Base-by-base conservation (phyloP, 345 rosid species). In the Eucalyptus caleyi region DNA sequence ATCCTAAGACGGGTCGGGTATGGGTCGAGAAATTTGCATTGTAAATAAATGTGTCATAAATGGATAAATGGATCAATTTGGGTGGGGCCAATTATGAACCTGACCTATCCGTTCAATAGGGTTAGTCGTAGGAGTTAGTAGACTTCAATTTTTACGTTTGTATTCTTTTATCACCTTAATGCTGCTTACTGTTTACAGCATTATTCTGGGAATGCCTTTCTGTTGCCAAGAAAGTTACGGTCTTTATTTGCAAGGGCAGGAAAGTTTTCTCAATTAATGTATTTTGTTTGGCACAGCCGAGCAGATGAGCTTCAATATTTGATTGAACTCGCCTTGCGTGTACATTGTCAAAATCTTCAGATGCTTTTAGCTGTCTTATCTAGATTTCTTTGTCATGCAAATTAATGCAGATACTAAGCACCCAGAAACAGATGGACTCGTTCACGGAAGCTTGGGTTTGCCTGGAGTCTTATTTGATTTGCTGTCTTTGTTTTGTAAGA, bases 1-100 rank as follows among this genome's bases (percentile, higher is more conserved):
- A 24, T 56, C 30, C 30, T 24, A 24, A 56, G 27, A 56, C 0
- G 6, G 62, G 62, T 56, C 0, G 1, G 56, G 56, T 53, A 53
- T 65, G 40, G 6, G 16, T 65, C 5, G 2, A 67, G 23, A n/a
- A 67, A 67, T 67, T 67, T 32, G 40, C 3, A 16, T 32, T 7
- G 11, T 9, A 16, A 67, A 67, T 67, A 67, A 67, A 67, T 67
- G 6, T 2, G 19, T 67, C 11, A 32, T 67, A 13, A 32, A 67
- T 1, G 0, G 6, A 2, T 67, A 0, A 67, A 67, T 0, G 0
- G 6, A 16, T 4, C 3, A 32, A 32, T 32, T 65, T 65, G 6
- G 40, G 6, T 67, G 10, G 6, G 23, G 10, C 77, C 6, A 32
- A 8, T 16, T 16, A 67, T 67, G 37, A 67, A 15, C 21, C 40